These are phyloP conservation scores for Ramalina intermedia DNA, from an alignment of 495 filamentous ascomycete genomes.

Conservation along the genomic window DNA sequence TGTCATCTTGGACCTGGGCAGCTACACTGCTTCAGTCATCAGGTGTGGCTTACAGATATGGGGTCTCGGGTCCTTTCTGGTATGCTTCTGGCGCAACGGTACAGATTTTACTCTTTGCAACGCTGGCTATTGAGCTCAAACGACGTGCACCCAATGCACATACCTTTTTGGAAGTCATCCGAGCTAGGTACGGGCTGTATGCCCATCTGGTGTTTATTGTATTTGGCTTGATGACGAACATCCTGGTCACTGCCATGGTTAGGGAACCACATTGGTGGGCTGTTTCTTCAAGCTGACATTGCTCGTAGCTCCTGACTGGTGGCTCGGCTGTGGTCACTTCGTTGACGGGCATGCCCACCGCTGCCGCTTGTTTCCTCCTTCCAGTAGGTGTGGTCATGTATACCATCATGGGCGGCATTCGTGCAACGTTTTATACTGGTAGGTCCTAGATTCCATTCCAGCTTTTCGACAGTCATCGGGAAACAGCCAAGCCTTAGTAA, in stretches of 20 bases:
- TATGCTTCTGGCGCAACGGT: conserved; percentile 52
- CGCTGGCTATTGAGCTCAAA: conserved; percentile 86
- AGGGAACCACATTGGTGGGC: background rate
- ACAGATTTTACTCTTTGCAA: conserved; percentile 75
- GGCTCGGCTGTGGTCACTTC: conserved; percentile 76
- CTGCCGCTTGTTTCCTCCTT: conserved; percentile 81
- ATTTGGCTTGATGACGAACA: conserved; percentile 73
- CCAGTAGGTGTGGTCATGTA: conserved; percentile 72
- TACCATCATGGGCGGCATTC: conserved; percentile 68
- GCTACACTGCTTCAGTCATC: conserved; percentile 74
- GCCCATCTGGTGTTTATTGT: conserved; percentile 63
- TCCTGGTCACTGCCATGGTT: conserved; percentile 72
- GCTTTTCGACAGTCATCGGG: no score
- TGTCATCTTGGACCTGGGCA: conserved; percentile 79
- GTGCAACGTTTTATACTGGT: conserved; percentile 41
- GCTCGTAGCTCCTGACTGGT: conserved; percentile 52
- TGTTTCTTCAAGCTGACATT: background rate
- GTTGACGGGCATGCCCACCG: conserved; percentile 73
- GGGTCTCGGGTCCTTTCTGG: conserved; percentile 88
- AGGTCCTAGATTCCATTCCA: no score
- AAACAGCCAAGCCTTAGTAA: no score
- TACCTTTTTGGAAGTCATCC: conserved; percentile 70
- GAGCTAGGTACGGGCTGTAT: conserved; percentile 43
- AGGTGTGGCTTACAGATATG: conserved; percentile 81
- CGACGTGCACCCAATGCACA: conserved; percentile 74